A percentile compares a stretch with the other conserved stretches of the same genome.
These are phyloP conservation scores for Wickerhamomyces ciferrii DNA, from an alignment of 805 yeast genomes.

Conservation along the genomic window DNA sequence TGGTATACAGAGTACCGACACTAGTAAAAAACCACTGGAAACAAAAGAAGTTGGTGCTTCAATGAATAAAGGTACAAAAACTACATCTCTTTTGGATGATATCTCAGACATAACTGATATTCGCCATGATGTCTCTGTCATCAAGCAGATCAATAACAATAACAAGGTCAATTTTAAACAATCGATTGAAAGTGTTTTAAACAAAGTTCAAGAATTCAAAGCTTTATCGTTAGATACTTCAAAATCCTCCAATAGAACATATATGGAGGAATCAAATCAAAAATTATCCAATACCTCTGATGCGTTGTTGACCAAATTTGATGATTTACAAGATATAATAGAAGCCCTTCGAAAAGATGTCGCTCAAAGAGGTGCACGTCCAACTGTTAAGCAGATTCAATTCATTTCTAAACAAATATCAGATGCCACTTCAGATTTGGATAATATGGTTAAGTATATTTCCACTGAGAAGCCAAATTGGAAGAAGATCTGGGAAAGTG, in stretches of 20 bases:
- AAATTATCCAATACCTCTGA: slow-evolving; percentile 78
- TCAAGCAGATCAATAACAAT: slow-evolving; percentile 49
- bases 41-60: background rate
- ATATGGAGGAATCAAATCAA: slow-evolving; percentile 72
- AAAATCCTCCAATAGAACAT: slow-evolving; percentile 35
- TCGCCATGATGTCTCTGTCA: slow-evolving; percentile 52
- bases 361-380: slow-evolving; percentile 83
- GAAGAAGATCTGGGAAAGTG: slow-evolving; percentile 90
- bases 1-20: background rate
- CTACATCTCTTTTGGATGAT: slow-evolving; percentile 5
- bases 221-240: slow-evolving; percentile 35
- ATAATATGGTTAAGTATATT: slow-evolving; percentile 55
- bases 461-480: slow-evolving; percentile 72
- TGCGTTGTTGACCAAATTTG: slow-evolving; percentile 67
- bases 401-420: slow-evolving; percentile 60
- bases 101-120: slow-evolving; percentile 31
- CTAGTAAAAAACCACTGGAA: background rate
- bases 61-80: background rate
- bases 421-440: slow-evolving; percentile 48
- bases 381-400: slow-evolving; percentile 67
- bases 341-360: slow-evolving; percentile 89
- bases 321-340: slow-evolving; percentile 86
- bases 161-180: slow-evolving; percentile 37
- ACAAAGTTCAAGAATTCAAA: slow-evolving; percentile 47
- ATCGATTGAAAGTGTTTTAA: slow-evolving; percentile 37